These are phyloP conservation scores for Stephanodiscus triporus DNA, from an alignment of 108 stramenopile genomes.

Conservation along the genomic window DNA sequence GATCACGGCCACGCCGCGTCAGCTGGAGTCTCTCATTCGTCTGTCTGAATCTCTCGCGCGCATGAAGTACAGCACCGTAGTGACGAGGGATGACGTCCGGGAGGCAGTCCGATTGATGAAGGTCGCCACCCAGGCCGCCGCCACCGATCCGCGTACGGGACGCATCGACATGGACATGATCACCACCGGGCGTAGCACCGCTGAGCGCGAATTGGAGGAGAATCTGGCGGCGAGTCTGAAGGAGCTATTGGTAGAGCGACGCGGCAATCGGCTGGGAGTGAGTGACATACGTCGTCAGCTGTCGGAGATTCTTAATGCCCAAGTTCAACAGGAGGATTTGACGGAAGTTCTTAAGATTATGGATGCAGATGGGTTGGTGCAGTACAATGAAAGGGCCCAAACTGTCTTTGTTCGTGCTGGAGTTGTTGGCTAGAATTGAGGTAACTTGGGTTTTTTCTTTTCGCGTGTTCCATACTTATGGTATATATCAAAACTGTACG, in stretches of 20 bases:
- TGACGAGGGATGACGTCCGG: conserved; percentile 81
- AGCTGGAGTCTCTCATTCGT: conserved; percentile 97
- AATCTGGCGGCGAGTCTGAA: conserved; percentile 59
- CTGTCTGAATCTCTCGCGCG: conserved; percentile 94
- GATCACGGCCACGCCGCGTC: conserved; percentile 98
- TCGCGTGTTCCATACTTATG: too few species aligned
- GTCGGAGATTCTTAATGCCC: conserved; percentile 62
- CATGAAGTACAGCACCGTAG: conserved; percentile 79
- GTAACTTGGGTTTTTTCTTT: background rate
- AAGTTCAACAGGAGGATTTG: conserved; percentile 63
- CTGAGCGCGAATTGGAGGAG: conserved; percentile 80
- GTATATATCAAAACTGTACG: too few species aligned
- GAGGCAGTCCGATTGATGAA: conserved; percentile 96
- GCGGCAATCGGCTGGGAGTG: conserved; percentile 69
- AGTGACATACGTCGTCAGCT: conserved; percentile 70
- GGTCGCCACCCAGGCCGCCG: conserved; percentile 96
- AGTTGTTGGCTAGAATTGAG: conserved; percentile 32
- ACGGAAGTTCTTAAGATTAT: conserved; percentile 61
- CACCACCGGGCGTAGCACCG: conserved; percentile 85
- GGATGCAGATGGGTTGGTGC: conserved; percentile 82
- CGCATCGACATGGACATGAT: conserved; percentile 99
- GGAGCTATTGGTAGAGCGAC: conserved; percentile 66
- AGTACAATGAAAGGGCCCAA: conserved; percentile 83
- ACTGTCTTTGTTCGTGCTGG: conserved; percentile 80
- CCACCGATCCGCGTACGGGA: conserved; percentile 97